Conservation (phyloP, 1,284 basidiomycete species). For the Melampsora americana region DNA sequence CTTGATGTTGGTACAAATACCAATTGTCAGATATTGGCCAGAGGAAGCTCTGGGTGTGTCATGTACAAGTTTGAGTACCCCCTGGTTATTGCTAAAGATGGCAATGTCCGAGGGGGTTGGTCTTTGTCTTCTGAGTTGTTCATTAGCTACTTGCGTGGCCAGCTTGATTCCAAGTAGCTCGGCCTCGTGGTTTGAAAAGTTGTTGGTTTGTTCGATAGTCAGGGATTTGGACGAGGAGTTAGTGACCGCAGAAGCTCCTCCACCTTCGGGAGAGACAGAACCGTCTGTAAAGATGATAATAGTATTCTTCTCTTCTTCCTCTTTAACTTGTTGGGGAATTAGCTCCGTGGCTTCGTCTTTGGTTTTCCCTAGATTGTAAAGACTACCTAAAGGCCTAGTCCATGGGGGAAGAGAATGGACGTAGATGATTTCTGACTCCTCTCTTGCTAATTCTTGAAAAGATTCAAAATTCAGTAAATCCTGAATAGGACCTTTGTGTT, state of each 20-base stretch:
- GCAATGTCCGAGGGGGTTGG: not conserved
- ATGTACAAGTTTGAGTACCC: too few relatives aligned
- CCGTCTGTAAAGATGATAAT: not conserved
- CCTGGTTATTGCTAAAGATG: too few relatives aligned
- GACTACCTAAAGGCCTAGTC: not conserved
- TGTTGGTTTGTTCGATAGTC: not conserved
- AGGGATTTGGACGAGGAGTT: not conserved
- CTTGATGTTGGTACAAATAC: not conserved
- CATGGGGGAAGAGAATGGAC: not conserved
- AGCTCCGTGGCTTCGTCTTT: not conserved
- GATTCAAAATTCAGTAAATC: not conserved
- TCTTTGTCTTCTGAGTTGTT: not conserved
- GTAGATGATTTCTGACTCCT: not conserved
- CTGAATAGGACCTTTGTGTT: not conserved
- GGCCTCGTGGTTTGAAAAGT: not conserved
- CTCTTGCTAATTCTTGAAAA: not conserved
- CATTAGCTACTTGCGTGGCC: not conserved
- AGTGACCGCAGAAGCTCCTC: not conserved
- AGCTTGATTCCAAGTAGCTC: not conserved
- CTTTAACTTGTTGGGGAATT: not conserved
- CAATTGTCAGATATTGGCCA: not conserved
- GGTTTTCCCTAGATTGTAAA: not conserved
- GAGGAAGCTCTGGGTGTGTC: not conserved
- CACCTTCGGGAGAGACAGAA: too few relatives aligned
- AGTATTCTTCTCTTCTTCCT: not conserved